Base-by-base conservation (phyloP, 2,329 filamentous ascomycete species). In the Drechslerella coelobrocha region DNA sequence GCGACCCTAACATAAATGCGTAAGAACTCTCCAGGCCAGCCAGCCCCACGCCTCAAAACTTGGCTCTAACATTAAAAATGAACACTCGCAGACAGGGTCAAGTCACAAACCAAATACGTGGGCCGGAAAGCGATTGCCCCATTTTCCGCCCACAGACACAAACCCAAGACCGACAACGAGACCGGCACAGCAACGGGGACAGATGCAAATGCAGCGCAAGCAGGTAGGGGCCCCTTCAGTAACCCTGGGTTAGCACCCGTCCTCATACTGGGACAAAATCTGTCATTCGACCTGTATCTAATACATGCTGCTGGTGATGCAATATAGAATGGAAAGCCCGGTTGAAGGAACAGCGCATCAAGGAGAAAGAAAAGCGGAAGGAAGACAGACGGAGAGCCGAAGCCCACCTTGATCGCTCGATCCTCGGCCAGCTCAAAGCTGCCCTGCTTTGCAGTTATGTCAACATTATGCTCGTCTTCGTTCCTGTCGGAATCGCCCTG, bases 371-470 rank as follows among this genome's bases (percentile, higher is more conserved):
- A 19, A 65, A 60, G 41, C 54, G 54, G n/a, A 61, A 41, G 23
- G 60, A 60, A 14, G 60, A 72, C 9, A 52, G 65, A 41, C 48
- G 47, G 29, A 31, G 55, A 29, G 68, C 61, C 1, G 61, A 72
- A 43, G 29, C 68, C n/a, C 65, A 69, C 26, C 51, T 72, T 8
- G 68, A 84, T 1, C 89, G 85, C 68, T 88, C 86, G 0, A 76
- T 85, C 7, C 80, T 80, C 68, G 87, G 88, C 75, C 89, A 92
- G 78, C 78, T 92, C 52, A 86, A 87, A 74, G 86, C 89, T 17
- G 92, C 91, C 0, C 75, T 96, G 2, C 85, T 96, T 74, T 88
- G 86, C 75, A 94, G 90, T 0, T 96, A 90, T 86, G 89, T 96
- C 80, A 97, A 97, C 77, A 77, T 96, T 23, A 81, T 97, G 24